Base-by-base conservation (phyloP, 1,139 yeast genomes). In the Zygosaccharomyces sapae region DNA sequence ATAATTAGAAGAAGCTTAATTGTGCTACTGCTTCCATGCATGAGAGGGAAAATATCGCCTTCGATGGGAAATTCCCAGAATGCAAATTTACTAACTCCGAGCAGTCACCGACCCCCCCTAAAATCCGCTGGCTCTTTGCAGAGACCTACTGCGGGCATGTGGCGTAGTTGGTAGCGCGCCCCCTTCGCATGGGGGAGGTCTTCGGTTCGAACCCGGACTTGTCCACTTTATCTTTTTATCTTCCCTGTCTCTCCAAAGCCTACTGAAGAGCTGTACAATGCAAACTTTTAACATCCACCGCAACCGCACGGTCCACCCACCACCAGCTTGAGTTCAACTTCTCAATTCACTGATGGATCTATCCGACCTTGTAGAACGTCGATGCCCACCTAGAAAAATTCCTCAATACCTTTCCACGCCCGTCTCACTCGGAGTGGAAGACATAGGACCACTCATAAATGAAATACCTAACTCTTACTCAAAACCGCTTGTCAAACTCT, bases 141-240 rank as follows among this genome's bases (percentile, higher is more conserved):
- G 22, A 20, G 5, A 4, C 22, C 5, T 20, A 20, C 22, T 20
- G 5, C 5, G 41, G 45, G 27, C 41, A 38, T 38, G 41, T 38
- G 41, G 41, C 41, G 41, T 38, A 38, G 41, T 38, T 38, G 41
- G 41, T 38, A 38, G 41, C 41, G 41, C 41, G 41, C 41, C 41
- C 41, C 41, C 41, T 38, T 38, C 5, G 41, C 41, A 38, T 38
- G 41, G 41, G 41, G 41, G 41, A 38, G 41, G 41, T 38, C 41
- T 38, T 38, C 41, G 41, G 41, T 38, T 38, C 41, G 41, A 38
- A 24, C 10, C 41, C 41, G 41, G 41, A 38, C 41, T 38, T 38
- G 41, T 38, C 41, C 41, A 38, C 2, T 22, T 20, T 20, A 20
- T 16, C 4, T 24, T 38, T 25, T 7, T 25, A 5, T 22, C 27